Evolutionary conservation across 768 basidiomycete genomes (phyloP).

Genomic region (Tylopilus cervinicoccineus): DNA sequence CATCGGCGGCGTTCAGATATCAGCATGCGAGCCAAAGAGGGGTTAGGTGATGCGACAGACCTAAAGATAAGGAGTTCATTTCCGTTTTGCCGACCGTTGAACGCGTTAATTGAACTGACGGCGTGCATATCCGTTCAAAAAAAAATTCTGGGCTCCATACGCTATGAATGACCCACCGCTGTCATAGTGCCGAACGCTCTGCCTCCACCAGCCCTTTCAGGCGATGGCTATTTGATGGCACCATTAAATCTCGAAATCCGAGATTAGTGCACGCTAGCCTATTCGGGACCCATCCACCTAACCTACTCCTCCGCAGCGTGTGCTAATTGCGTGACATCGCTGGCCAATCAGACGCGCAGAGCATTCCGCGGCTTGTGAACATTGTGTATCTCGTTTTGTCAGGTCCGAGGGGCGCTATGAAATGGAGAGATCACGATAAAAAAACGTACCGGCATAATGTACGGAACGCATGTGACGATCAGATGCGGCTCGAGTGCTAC

Average conservation of each 20-base stretch:
- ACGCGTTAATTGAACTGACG: background rate
- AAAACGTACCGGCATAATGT: background rate
- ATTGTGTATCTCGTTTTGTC: background rate
- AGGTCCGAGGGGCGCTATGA: background rate
- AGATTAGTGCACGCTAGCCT: background rate
- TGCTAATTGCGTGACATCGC: background rate
- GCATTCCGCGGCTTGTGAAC: background rate
- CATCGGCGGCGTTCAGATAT: background rate
- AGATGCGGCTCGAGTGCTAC: background rate
- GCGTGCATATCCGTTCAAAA: background rate
- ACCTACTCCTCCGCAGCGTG: constrained; percentile 1
- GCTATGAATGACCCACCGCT: background rate
- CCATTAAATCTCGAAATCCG: background rate
- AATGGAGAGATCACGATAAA: background rate
- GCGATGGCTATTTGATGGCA: background rate
- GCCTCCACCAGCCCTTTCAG: background rate
- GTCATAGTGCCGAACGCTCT: background rate
- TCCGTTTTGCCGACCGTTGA: constrained; percentile 8
- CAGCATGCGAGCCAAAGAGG: background rate
- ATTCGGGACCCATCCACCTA: background rate
- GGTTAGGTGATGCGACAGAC: background rate
- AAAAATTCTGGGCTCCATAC: background rate
- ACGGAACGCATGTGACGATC: background rate
- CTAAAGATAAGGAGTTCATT: constrained; percentile 3
- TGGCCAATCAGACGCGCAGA: background rate